Conservation (phyloP, 768 basidiomycete genomes). For the Leccinum ochraceum region DNA sequence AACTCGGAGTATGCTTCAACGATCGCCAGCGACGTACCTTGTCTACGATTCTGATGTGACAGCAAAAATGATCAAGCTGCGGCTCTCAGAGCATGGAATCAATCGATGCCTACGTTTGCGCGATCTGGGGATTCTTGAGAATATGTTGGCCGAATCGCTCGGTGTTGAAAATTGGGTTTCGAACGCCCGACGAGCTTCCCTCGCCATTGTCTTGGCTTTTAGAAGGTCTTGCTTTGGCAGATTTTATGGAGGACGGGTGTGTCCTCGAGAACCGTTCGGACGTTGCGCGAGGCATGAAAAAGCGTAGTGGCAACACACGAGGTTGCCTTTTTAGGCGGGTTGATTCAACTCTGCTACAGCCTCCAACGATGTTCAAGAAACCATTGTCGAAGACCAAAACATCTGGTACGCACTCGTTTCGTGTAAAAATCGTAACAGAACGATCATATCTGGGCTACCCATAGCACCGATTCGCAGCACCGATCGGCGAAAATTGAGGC, state of each 20-base stretch:
- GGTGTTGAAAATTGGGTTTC: slow-evolving; percentile 94
- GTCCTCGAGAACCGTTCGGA: slow-evolving; percentile 69
- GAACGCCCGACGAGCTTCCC: slow-evolving; percentile 43
- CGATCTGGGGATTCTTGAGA: slow-evolving; percentile 88
- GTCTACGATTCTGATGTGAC: slow-evolving; percentile 54
- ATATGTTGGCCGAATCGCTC: slow-evolving; percentile 98
- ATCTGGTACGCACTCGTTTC: slow-evolving; percentile 39
- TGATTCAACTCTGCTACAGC: background rate
- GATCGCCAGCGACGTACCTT: slow-evolving; percentile 39
- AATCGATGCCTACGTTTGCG: slow-evolving; percentile 68
- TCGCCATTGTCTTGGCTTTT: slow-evolving; percentile 42
- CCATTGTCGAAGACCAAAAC: slow-evolving; percentile 68
- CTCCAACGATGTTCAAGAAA: slow-evolving; percentile 72
- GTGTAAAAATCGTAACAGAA: background rate
- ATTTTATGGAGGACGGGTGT: slow-evolving; percentile 63
- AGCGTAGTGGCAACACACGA: background rate
- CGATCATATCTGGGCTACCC: background rate
- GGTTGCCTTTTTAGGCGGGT: slow-evolving; percentile 21
- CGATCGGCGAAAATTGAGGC: slow-evolving; percentile 70
- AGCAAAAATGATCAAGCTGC: slow-evolving; percentile 12
- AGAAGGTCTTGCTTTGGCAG: slow-evolving; percentile 23
- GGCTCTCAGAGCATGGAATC: slow-evolving; percentile 17
- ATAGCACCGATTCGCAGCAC: slow-evolving; percentile 68
- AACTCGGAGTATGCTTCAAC: background rate
- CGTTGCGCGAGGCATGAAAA: slow-evolving; percentile 78